These are phyloP conservation scores for Codiaeum variegatum DNA, from an alignment of 441 rosid genomes.

Conservation along the genomic window DNA sequence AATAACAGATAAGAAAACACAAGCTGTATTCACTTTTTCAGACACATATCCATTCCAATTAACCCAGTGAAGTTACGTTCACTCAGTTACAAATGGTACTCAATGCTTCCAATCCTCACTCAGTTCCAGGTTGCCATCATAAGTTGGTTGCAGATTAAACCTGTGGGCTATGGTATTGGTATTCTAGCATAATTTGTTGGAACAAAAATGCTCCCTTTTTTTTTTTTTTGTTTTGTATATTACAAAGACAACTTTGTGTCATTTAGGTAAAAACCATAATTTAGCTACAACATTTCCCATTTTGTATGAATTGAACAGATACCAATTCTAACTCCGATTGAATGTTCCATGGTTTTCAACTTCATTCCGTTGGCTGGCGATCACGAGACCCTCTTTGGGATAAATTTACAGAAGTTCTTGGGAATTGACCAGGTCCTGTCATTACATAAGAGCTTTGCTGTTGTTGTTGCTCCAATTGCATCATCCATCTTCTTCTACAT, in stretches of 20 bases:
- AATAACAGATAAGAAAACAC: not conserved
- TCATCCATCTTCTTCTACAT: conserved; percentile 56
- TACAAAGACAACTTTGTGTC: conserved; percentile 11
- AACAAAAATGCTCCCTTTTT: conserved; percentile 15
- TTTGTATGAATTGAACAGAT: conserved; percentile 1
- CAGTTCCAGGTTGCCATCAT: not conserved
- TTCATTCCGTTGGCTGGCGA: conserved; percentile 16
- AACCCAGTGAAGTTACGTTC: not conserved
- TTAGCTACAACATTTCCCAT: not conserved
- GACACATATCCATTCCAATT: not conserved
- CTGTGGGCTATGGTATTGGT: not conserved
- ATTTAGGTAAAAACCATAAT: not conserved
- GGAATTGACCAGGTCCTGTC: conserved; percentile 38
- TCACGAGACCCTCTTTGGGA: conserved; percentile 20
- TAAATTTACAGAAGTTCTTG: conserved; percentile 36
- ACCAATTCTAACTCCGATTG: conserved; percentile 21
- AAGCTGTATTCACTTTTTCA: not conserved
- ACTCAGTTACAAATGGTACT: not conserved
- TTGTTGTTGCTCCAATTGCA: conserved; percentile 34
- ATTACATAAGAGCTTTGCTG: conserved; percentile 28
- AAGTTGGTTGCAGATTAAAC: not conserved
- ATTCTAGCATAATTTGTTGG: not conserved
- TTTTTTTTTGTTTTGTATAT: too few species aligned
- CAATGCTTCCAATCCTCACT: not conserved
- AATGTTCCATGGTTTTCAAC: conserved; percentile 27